Percentiles rank a stretch among this genome's conserved stretches.
Evolutionary conservation across 2,329 filamentous ascomycete species (phyloP).

Genomic region (Ophiocordyceps camponoti-leonardi): DNA sequence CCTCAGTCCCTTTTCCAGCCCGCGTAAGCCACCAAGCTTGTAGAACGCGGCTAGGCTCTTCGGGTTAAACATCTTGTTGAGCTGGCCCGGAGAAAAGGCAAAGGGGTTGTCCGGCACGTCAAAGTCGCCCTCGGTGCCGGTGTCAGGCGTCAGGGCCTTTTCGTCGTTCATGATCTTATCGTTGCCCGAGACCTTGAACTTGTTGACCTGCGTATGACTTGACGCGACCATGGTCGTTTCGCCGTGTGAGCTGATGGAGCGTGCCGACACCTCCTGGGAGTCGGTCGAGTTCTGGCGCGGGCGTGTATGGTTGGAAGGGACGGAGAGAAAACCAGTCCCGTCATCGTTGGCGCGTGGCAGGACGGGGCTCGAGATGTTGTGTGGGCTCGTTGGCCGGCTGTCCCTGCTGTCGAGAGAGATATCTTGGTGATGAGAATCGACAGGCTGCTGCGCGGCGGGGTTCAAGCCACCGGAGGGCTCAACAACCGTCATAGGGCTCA

Average conservation of each 20-base stretch:
- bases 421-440: slow-evolving; percentile 30
- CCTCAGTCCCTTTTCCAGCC: slow-evolving; percentile 64
- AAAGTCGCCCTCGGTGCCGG: slow-evolving; percentile 62
- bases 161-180: slow-evolving; percentile 44
- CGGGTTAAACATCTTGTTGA: slow-evolving; percentile 78
- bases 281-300: slow-evolving; percentile 55
- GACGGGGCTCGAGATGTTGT: slow-evolving; percentile 50
- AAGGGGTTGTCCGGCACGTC: slow-evolving; percentile 65
- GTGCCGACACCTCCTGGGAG: slow-evolving; percentile 39
- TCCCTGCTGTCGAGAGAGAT: slow-evolving; percentile 49
- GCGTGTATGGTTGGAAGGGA: slow-evolving; percentile 38
- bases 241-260: slow-evolving; percentile 41
- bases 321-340: slow-evolving; percentile 40
- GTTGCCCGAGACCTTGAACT: slow-evolving; percentile 22
- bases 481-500: slow-evolving; percentile 20
- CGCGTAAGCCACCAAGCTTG: slow-evolving; percentile 58
- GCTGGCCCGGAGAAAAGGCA: slow-evolving; percentile 66
- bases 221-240: slow-evolving; percentile 40
- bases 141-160: slow-evolving; percentile 57
- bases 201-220: slow-evolving; percentile 25
- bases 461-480: slow-evolving; percentile 13
- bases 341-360: slow-evolving; percentile 25
- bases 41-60: slow-evolving; percentile 74
- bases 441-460: slow-evolving; percentile 8
- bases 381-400: slow-evolving; percentile 51